phyloP scores from a whole-genome alignment of 441 rosid genomes.

The Aleurites moluccanus region DNA sequence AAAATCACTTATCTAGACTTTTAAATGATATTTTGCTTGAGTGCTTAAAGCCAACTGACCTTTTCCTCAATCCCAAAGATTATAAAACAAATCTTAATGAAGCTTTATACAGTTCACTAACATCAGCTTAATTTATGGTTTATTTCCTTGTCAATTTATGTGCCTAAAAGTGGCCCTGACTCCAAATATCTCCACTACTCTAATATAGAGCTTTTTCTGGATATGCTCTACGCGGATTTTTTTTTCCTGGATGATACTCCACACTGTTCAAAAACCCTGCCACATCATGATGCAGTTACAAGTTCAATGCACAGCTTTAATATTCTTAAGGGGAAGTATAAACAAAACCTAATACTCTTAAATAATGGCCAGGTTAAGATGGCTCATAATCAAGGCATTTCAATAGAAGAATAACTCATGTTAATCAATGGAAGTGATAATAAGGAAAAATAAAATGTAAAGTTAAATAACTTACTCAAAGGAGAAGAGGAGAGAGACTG shows the following conservation, averaged over 20 bases:
- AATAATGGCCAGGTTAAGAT: background rate
- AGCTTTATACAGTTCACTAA: background rate
- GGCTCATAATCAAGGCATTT: background rate
- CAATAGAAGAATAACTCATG: background rate
- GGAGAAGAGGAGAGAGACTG: conserved; percentile 92
- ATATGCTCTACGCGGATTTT: background rate
- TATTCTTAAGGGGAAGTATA: background rate
- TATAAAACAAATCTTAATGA: background rate
- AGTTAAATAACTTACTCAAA: conserved; percentile 72
- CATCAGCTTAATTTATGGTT: background rate
- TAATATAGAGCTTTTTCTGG: background rate
- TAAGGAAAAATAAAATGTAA: conserved; percentile 2
- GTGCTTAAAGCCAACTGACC: background rate
- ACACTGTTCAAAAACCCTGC: background rate
- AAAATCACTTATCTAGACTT: background rate
- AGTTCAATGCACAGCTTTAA: background rate
- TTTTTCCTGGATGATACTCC: background rate
- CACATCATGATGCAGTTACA: background rate
- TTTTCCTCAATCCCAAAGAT: background rate
- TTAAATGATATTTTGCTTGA: background rate
- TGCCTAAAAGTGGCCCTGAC: background rate
- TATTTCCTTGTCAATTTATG: background rate
- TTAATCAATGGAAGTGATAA: background rate
- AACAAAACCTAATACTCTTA: background rate
- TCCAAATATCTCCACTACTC: background rate